phyloP scores from a whole-genome alignment of 805 yeast genomes.

The Scheffersomyces coipomensis region DNA sequence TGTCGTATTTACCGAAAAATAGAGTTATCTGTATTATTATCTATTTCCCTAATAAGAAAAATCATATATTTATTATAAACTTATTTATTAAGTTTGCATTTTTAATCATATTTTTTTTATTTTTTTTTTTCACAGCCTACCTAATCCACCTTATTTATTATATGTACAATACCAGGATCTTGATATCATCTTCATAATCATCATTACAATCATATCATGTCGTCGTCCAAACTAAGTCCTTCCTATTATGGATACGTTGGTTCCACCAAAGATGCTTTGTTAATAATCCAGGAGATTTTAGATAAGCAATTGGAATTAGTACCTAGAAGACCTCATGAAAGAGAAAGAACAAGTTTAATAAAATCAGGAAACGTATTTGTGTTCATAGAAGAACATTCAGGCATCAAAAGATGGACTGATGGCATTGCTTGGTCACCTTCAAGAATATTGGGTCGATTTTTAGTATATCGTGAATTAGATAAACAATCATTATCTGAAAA shows the following conservation, averaged over 20 bases:
- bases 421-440: conserved; percentile 95
- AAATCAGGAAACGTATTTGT: conserved; percentile 80
- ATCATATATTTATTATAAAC: no score
- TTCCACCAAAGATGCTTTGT: conserved; percentile 78
- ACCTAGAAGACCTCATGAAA: conserved; percentile 78
- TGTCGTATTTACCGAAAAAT: no score
- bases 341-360: conserved; percentile 66
- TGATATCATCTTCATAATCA: no score
- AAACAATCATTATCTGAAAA: conserved; percentile 40
- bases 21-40: no score
- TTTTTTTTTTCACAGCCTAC: no score
- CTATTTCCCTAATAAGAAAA: no score
- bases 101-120: no score
- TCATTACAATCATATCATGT: conserved; percentile 3
- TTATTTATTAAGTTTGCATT: no score
- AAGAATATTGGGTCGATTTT: conserved; percentile 78
- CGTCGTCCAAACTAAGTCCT: conserved; percentile 34
- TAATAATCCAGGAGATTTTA: conserved; percentile 77
- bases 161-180: no score
- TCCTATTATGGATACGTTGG: conserved; percentile 76
- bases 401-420: conserved; percentile 94
- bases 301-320: conserved; percentile 60
- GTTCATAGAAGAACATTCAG: conserved; percentile 76
- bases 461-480: conserved; percentile 72
- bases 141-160: no score